phyloP scores from a whole-genome alignment of 495 filamentous ascomycete species.

The Pseudoneurospora amorphoporcata region DNA sequence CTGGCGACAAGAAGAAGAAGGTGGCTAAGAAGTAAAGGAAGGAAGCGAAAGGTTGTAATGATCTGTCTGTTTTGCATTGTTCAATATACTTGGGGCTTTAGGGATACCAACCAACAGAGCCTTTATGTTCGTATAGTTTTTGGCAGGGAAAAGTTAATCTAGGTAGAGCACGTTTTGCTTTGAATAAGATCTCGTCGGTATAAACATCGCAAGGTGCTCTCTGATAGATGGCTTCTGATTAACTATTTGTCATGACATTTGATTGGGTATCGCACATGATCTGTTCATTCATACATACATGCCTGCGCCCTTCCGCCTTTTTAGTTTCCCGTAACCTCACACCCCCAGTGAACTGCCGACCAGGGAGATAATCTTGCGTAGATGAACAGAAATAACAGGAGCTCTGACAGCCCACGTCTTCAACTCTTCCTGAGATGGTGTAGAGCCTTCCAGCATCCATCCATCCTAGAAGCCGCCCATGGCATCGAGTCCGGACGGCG shows the following conservation, averaged over 20 bases:
- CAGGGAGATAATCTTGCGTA: not conserved
- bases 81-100: not conserved
- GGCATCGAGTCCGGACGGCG: not conserved
- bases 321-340: not conserved
- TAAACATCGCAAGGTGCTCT: too few relatives aligned
- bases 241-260: not conserved
- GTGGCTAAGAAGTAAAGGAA: not conserved
- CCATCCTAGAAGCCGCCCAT: not conserved
- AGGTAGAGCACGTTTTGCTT: not conserved
- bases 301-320: not conserved
- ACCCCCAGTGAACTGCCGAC: not conserved
- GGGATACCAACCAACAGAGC: not conserved
- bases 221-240: not conserved
- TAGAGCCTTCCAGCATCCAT: not conserved
- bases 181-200: not conserved
- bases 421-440: not conserved
- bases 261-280: not conserved
- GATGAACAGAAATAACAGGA: not conserved
- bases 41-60: not conserved
- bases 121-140: not conserved
- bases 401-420: not conserved
- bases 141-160: not conserved
- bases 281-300: not conserved
- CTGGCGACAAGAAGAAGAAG: conserved; percentile 6
- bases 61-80: not conserved